Evolutionary conservation across 2,329 filamentous ascomycete genomes (phyloP), one percentile per base, ranked within the genome.

Genomic region (Pseudomassariella vexata): DNA sequence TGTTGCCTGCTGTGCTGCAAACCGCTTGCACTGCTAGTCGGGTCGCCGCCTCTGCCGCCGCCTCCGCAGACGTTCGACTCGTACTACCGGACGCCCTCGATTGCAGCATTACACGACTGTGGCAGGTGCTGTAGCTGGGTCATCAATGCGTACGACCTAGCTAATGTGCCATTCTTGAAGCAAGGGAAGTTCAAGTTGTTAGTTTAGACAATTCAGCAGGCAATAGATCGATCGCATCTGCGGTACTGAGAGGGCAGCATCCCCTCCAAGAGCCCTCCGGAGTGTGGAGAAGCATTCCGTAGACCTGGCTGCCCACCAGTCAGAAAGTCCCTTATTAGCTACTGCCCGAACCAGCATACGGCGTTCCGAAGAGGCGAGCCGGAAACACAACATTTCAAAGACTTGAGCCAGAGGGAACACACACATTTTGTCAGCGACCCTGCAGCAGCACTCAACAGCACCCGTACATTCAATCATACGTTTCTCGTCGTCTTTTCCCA

Each of bases 331-430:
- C n/a, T n/a, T n/a, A n/a, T n/a, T n/a, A n/a, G n/a, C n/a, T n/a
- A n/a, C n/a, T n/a, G 42, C 37, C 39, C 34, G 37, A 44, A 36
- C 36, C 39, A 33, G 35, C 38, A 24, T 36, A 42, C 35, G 30
- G 40, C 40, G 40, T 39, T 46, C 39, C 37, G 44, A 45, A 38
- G 37, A 40, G 36, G 33, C 41, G 41, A 30, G 36, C 35, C 38
- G 5, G 28, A 15, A 22, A 19, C 19, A 30, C 28, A 20, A 22
- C 28, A 6, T 30, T 15, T 5, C 4, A 9, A 30, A 22, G 18
- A 30, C 19, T 28, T 15, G 28, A 30, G 19, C 14, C 10, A 22
- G 17, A 30, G 28, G n/a, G 19, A 32, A 14, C 21, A 9, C n/a
- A n/a, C 21, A 23, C 21, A 8, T n/a, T 23, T n/a, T 9, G 21